Conservation (phyloP, 1,139 yeast species). For the Yamadazyma blattariae region DNA sequence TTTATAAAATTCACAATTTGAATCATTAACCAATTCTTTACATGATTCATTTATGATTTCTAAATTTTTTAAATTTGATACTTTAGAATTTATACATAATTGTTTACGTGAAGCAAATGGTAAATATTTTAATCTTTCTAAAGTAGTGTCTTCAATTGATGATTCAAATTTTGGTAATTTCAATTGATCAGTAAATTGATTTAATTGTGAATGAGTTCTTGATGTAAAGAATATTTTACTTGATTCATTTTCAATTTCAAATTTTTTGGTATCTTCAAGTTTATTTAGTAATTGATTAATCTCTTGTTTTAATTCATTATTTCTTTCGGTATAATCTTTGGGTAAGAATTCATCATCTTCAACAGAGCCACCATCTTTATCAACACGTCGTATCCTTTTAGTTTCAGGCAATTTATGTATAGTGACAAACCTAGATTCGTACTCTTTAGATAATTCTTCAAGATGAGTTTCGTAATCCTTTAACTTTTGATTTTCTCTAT, state of each 20-base stretch:
- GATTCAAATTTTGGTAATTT: constrained; percentile 63
- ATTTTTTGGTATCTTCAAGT: background rate
- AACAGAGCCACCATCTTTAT: background rate
- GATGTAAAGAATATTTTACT: constrained; percentile 65
- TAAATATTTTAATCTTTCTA: constrained; percentile 51
- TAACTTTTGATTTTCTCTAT: constrained; percentile 27
- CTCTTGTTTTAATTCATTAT: constrained; percentile 37
- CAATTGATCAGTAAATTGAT: constrained; percentile 78
- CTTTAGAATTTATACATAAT: constrained; percentile 70
- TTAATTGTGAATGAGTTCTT: constrained; percentile 87
- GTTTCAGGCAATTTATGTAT: constrained; percentile 10
- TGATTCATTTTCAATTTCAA: constrained; percentile 30
- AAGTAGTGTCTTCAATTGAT: constrained; percentile 37
- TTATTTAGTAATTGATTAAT: constrained; percentile 41
- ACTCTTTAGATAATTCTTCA: constrained; percentile 16
- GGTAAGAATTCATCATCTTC: constrained; percentile 33
- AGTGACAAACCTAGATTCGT: constrained; percentile 12
- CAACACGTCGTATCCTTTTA: too few relatives aligned
- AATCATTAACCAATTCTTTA: constrained; percentile 50
- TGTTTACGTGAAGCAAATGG: constrained; percentile 86
- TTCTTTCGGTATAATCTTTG: constrained; percentile 31
- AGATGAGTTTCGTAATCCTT: constrained; percentile 42
- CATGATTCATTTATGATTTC: constrained; percentile 82
- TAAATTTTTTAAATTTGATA: constrained; percentile 45
- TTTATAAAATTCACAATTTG: constrained; percentile 52